A percentile compares a stretch with the other conserved stretches of the same genome.
Evolutionary conservation across 805 yeast species (phyloP).

Genomic region (Yamadazyma akitaensis): DNA sequence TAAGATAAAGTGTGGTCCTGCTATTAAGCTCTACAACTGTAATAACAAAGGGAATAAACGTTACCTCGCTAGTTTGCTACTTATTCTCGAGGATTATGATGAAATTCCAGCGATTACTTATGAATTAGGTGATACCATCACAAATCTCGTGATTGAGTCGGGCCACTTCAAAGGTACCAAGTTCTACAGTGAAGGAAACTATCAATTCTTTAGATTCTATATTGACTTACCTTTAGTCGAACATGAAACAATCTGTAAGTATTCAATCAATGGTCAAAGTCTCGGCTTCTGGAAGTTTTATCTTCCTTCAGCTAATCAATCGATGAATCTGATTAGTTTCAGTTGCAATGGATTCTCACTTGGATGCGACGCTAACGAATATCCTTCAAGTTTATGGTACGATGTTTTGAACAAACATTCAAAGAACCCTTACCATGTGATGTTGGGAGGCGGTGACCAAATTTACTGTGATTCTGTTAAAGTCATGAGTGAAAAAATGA

Average conservation of each 20-base stretch:
- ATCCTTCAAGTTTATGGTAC: slow-evolving; percentile 78
- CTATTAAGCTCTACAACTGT: slow-evolving; percentile 63
- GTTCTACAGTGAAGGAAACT: slow-evolving; percentile 43
- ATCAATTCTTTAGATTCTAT: slow-evolving; percentile 63
- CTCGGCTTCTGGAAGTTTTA: slow-evolving; percentile 53
- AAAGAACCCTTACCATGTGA: slow-evolving; percentile 71
- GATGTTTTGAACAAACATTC: slow-evolving; percentile 75
- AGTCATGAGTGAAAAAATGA: slow-evolving; percentile 48
- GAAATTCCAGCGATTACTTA: slow-evolving; percentile 29
- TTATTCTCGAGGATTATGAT: slow-evolving; percentile 51
- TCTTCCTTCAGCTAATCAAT: slow-evolving; percentile 58
- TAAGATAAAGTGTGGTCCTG: slow-evolving; percentile 74
- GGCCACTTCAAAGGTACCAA: slow-evolving; percentile 49
- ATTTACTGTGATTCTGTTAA: slow-evolving; percentile 83
- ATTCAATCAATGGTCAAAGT: slow-evolving; percentile 49
- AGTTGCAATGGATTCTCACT: slow-evolving; percentile 92
- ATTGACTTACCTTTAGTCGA: slow-evolving; percentile 47
- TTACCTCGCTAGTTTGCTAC: slow-evolving; percentile 67
- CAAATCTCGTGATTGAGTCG: slow-evolving; percentile 3
- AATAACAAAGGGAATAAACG: slow-evolving; percentile 44
- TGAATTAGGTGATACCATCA: slow-evolving; percentile 34
- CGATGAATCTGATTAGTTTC: slow-evolving; percentile 79
- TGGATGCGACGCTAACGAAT: slow-evolving; percentile 60
- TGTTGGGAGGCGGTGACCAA: slow-evolving; percentile 98
- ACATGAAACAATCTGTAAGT: slow-evolving; percentile 61